Conservation (phyloP, 257 asterid genomes). For the Solanum bukasovii region DNA sequence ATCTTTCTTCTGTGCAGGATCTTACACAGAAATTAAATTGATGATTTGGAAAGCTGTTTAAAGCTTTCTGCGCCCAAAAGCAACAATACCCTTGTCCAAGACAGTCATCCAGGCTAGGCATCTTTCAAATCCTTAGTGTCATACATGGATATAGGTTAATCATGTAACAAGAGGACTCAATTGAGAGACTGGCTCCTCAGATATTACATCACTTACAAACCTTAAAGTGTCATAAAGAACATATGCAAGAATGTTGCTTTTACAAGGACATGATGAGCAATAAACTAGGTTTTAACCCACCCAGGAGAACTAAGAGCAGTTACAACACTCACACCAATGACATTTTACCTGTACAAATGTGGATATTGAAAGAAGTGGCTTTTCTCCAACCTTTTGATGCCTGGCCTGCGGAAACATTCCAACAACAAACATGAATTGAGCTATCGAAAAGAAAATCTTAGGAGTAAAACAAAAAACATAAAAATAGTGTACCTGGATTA, state of each 20-base stretch:
- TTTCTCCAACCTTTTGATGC: conserved; percentile 88
- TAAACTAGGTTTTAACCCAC: neutral
- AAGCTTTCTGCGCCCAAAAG: neutral
- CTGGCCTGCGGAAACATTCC: conserved; percentile 47
- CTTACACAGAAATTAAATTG: neutral
- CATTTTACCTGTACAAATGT: conserved; percentile 65
- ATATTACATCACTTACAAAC: neutral
- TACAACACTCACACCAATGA: neutral
- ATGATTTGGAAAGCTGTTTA: neutral
- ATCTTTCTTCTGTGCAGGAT: neutral
- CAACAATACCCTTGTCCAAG: neutral
- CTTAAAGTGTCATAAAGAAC: neutral
- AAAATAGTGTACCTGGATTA: conserved; percentile 55
- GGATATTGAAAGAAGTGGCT: conserved; percentile 75
- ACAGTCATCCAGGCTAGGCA: neutral
- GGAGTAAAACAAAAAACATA: neutral
- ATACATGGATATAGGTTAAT: neutral
- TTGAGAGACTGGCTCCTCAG: neutral
- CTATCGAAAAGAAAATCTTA: neutral
- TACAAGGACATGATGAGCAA: neutral
- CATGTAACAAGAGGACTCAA: neutral
- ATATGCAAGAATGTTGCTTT: neutral
- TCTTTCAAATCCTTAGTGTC: neutral
- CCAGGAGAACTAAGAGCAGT: neutral
- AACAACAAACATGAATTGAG: neutral